These are phyloP conservation scores for Rubroboletus satanas DNA, from an alignment of 768 basidiomycete species.

Conservation along the genomic window DNA sequence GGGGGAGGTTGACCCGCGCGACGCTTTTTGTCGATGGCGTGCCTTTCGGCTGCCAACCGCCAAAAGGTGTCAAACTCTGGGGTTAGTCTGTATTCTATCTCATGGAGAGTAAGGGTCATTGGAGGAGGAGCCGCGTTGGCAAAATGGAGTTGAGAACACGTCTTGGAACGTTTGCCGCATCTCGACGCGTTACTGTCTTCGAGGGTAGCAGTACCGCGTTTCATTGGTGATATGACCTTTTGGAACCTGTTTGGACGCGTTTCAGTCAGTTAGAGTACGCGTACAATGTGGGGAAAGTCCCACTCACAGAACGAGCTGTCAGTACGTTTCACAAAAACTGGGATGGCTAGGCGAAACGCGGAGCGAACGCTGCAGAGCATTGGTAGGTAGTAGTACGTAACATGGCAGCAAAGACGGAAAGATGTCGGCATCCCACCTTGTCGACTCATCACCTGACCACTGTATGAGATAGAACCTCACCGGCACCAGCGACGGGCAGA, in stretches of 20 bases:
- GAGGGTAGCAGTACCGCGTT: slow-evolving; percentile 17
- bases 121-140: slow-evolving; percentile 17
- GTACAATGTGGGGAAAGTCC: not conserved
- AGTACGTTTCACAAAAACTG: slow-evolving; percentile 5
- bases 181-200: slow-evolving; percentile 11
- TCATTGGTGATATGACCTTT: slow-evolving; percentile 7
- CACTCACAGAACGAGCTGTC: not conserved
- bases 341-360: slow-evolving; percentile 1
- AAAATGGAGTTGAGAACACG: slow-evolving; percentile 16
- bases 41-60: slow-evolving; percentile 54
- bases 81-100: slow-evolving; percentile 41
- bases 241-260: not conserved
- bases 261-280: not conserved
- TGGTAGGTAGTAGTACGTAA: slow-evolving; percentile 4
- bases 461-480: not conserved
- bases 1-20: slow-evolving; percentile 46
- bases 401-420: not conserved
- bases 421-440: not conserved
- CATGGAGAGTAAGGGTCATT: slow-evolving; percentile 33
- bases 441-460: not conserved
- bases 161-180: slow-evolving; percentile 25
- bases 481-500: not conserved
- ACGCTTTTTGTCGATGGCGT: slow-evolving; percentile 53
- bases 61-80: slow-evolving; percentile 61
- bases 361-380: not conserved